phyloP scores from a whole-genome alignment of 106 monocot species.

The Dioscorea alata region DNA sequence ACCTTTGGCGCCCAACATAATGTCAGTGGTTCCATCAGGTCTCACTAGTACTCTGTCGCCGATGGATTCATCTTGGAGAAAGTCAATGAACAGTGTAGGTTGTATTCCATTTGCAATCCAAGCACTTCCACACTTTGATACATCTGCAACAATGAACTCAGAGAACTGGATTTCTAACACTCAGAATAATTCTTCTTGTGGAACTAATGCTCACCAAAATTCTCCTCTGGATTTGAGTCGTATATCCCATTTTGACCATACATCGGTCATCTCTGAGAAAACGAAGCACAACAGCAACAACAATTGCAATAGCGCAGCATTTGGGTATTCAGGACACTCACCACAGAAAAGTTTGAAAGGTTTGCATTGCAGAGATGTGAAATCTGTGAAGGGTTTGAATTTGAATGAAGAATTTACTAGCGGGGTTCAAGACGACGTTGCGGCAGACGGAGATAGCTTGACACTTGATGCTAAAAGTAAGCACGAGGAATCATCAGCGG shows the following conservation, averaged over 20 bases:
- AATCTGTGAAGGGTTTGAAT: constrained; percentile 20
- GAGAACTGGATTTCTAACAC: constrained; percentile 5
- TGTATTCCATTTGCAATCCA: constrained; percentile 5
- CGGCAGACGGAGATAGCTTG: background rate
- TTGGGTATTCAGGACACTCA: background rate
- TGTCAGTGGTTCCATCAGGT: constrained; percentile 13
- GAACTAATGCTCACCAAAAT: constrained; percentile 5
- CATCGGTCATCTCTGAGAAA: background rate
- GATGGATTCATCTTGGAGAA: constrained; percentile 11
- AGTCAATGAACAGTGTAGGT: constrained; percentile 8
- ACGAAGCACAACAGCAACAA: background rate
- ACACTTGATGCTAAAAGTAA: background rate
- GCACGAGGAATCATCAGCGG: constrained; percentile 3
- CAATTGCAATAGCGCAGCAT: background rate
- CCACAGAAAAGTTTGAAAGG: constrained; percentile 4
- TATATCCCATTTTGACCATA: background rate
- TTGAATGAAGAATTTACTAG: constrained; percentile 16
- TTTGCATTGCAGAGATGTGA: constrained; percentile 2
- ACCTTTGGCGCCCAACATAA: background rate
- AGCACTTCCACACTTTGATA: constrained; percentile 15
- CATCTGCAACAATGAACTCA: constrained; percentile 2
- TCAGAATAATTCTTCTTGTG: background rate
- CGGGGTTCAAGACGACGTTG: constrained; percentile 9
- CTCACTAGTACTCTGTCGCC: constrained; percentile 1
- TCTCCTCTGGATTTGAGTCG: background rate